A percentile compares a stretch with the other conserved stretches of the same genome.
phyloP scores from a whole-genome alignment of 768 basidiomycete species.

The Aureoboletus auriporus region DNA sequence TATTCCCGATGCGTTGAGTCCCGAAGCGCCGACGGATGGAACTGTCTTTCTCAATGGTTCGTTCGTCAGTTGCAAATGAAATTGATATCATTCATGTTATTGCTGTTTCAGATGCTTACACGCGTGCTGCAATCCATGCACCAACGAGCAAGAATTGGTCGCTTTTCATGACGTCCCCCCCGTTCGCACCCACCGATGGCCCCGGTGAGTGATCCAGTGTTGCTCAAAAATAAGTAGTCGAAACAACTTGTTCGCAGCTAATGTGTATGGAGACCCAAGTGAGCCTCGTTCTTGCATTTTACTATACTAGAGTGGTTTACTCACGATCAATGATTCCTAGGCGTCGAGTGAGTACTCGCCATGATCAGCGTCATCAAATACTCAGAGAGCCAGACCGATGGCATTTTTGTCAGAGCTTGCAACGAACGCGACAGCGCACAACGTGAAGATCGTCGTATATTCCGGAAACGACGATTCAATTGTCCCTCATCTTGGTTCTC shows the following conservation, averaged over 20 bases:
- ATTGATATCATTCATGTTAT: conserved; percentile 34
- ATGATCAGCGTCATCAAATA: background rate
- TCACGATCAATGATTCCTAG: conserved; percentile 10
- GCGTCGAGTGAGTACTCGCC: conserved; percentile 28
- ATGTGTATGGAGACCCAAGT: conserved; percentile 27
- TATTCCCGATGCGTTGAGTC: conserved; percentile 40
- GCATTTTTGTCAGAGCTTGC: conserved; percentile 60
- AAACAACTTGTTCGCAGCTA: conserved; percentile 3
- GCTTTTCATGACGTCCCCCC: conserved; percentile 10
- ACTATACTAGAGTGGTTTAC: background rate
- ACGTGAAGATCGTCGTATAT: conserved; percentile 50
- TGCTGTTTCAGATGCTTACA: conserved; percentile 39
- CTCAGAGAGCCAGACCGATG: conserved; percentile 44
- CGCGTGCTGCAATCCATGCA: conserved; percentile 59
- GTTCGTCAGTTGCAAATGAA: conserved; percentile 39
- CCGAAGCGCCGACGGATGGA: conserved; percentile 44
- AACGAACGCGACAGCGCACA: conserved; percentile 50
- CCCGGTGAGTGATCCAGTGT: conserved; percentile 8
- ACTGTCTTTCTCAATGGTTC: conserved; percentile 53
- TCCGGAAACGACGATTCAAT: conserved; percentile 69
- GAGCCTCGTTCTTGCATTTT: conserved; percentile 5
- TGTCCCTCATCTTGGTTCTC: conserved; percentile 56
- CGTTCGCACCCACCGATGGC: conserved; percentile 12
- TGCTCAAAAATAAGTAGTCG: background rate
- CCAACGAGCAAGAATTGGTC: conserved; percentile 55